These are phyloP conservation scores for Neospermospora avenae DNA, from an alignment of 2,329 filamentous ascomycete genomes.

Conservation along the genomic window DNA sequence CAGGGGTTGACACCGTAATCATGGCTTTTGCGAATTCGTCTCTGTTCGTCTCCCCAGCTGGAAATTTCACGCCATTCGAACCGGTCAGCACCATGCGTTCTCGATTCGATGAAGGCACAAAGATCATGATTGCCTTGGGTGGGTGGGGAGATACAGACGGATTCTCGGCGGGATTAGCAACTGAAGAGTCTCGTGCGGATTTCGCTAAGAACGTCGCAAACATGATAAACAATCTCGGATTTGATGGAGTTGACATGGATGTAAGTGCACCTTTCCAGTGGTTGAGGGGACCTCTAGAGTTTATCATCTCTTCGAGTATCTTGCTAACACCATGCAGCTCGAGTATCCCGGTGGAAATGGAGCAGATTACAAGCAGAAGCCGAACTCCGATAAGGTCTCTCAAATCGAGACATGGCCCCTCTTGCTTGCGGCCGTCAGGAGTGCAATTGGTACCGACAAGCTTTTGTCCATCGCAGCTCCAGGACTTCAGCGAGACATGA, in stretches of 20 bases:
- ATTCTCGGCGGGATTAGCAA: constrained; percentile 55
- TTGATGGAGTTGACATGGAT: constrained; percentile 55
- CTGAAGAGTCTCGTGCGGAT: constrained; percentile 47
- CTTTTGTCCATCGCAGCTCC: constrained; percentile 67
- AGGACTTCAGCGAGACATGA: constrained; percentile 60
- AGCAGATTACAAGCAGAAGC: constrained; percentile 63
- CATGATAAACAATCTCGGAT: constrained; percentile 59
- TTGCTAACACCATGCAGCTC: not conserved
- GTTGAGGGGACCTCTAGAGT: not conserved
- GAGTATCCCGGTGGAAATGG: constrained; percentile 54
- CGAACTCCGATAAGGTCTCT: constrained; percentile 56
- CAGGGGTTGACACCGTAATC: constrained; percentile 21
- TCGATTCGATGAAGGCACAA: constrained; percentile 48
- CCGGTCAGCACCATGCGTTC: constrained; percentile 16
- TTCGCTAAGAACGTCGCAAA: constrained; percentile 63
- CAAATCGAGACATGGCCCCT: constrained; percentile 63
- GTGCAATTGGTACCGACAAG: constrained; percentile 53
- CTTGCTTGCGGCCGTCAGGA: constrained; percentile 56
- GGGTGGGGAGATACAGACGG: constrained; percentile 70
- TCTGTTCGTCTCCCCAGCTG: constrained; percentile 18
- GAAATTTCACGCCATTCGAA: constrained; percentile 23
- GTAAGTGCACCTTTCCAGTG: not conserved
- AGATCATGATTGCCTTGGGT: constrained; percentile 68
- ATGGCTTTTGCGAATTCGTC: constrained; percentile 25
- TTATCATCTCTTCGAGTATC: not conserved